A percentile compares a stretch with the other conserved stretches of the same genome.
phyloP scores from a whole-genome alignment of 306 rosid genomes.

The Glycine latifolia region DNA sequence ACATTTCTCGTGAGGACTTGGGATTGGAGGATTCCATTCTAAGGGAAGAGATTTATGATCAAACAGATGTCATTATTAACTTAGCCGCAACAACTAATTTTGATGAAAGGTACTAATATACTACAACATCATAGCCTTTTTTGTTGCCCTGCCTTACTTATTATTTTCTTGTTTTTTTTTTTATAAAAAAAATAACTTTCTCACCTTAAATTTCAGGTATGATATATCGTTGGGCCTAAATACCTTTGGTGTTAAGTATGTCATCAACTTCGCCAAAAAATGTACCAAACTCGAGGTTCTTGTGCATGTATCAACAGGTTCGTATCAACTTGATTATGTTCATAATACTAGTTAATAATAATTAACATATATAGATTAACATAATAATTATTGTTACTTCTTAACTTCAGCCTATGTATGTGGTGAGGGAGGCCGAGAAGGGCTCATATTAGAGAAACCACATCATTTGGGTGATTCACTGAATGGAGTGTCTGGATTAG shows the following conservation, averaged over 20 bases:
- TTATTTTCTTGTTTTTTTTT: not conserved
- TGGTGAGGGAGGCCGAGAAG: slow-evolving; percentile 83
- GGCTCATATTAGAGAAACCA: slow-evolving; percentile 72
- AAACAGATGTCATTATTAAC: slow-evolving; percentile 70
- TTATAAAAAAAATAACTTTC: not conserved
- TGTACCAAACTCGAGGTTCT: slow-evolving; percentile 68
- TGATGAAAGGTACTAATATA: slow-evolving; percentile 72
- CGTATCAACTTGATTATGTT: not conserved
- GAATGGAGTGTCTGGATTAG: slow-evolving; percentile 68
- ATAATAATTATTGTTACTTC: not conserved
- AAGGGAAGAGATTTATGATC: slow-evolving; percentile 60
- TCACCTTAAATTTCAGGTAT: slow-evolving; percentile 57
- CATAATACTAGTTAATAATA: no score
- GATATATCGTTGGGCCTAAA: slow-evolving; percentile 75
- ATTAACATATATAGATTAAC: no score
- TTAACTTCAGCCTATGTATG: slow-evolving; percentile 73
- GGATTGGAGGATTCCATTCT: slow-evolving; percentile 67
- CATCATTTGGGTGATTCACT: slow-evolving; percentile 67
- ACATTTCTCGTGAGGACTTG: slow-evolving; percentile 65
- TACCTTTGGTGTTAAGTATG: slow-evolving; percentile 77
- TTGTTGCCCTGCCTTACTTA: not conserved
- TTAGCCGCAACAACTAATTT: slow-evolving; percentile 91
- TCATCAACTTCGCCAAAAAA: slow-evolving; percentile 69
- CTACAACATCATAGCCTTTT: not conserved
- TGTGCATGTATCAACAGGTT: slow-evolving; percentile 92